These are phyloP conservation scores for Nakazawaea wickerhamii DNA, from an alignment of 805 yeast genomes.

Conservation along the genomic window DNA sequence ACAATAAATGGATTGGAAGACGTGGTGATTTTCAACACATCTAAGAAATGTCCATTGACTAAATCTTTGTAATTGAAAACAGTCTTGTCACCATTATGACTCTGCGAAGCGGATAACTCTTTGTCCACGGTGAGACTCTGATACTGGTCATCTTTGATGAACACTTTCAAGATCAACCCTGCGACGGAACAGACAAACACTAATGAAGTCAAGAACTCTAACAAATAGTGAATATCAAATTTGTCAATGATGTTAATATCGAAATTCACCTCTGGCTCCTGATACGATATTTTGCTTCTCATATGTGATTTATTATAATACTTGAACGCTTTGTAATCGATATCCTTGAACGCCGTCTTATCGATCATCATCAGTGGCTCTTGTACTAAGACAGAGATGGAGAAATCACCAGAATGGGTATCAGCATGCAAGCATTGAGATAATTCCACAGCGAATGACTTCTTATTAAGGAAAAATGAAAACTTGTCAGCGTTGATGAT, in stretches of 20 bases:
- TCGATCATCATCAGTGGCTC: slow-evolving; percentile 23
- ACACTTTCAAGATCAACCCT: slow-evolving; percentile 36
- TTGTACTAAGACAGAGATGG: slow-evolving; percentile 18
- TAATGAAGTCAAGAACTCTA: slow-evolving; percentile 51
- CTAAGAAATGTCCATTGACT: slow-evolving; percentile 51
- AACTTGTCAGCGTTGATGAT: slow-evolving; percentile 16
- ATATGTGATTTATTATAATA: background rate
- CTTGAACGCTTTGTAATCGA: background rate
- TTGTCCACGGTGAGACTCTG: slow-evolving; percentile 12
- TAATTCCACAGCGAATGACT: slow-evolving; percentile 25
- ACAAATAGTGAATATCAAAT: slow-evolving; percentile 44
- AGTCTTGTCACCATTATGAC: slow-evolving; percentile 3
- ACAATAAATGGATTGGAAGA: slow-evolving; percentile 62
- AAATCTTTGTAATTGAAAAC: slow-evolving; percentile 32
- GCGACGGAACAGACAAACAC: slow-evolving; percentile 47
- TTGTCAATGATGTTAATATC: slow-evolving; percentile 29
- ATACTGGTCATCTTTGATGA: slow-evolving; percentile 24
- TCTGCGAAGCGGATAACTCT: slow-evolving; percentile 1
- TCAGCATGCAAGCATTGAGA: slow-evolving; percentile 14
- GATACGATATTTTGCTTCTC: background rate
- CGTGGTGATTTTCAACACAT: slow-evolving; percentile 55
- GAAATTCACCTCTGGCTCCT: slow-evolving; percentile 16
- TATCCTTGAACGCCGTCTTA: slow-evolving; percentile 10
- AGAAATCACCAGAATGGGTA: slow-evolving; percentile 21
- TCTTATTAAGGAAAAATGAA: slow-evolving; percentile 23